A percentile compares a stretch with the other conserved stretches of the same genome.
Evolutionary conservation across 2,329 filamentous ascomycete genomes (phyloP).

Genomic region (Colletotrichum sp.): DNA sequence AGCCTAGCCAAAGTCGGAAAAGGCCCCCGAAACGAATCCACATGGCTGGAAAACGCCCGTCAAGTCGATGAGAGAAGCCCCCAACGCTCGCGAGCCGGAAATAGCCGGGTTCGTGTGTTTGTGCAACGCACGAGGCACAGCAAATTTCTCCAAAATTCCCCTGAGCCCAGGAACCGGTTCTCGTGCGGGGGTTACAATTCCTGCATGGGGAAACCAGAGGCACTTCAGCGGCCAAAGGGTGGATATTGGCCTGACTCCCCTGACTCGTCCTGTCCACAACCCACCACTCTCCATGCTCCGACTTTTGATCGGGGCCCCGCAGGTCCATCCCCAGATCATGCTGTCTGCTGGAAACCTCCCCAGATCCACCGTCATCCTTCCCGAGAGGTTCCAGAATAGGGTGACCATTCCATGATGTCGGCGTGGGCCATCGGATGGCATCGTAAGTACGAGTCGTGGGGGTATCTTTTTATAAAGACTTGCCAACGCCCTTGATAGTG

Average conservation of each 20-base stretch:
- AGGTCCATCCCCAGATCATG: constrained; percentile 8
- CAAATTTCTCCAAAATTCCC: background rate
- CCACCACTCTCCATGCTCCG: background rate
- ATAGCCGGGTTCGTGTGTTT: background rate
- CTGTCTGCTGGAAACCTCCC: background rate
- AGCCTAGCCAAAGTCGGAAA: background rate
- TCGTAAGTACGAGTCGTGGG: constrained; percentile 1
- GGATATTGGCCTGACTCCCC: background rate
- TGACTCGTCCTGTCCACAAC: background rate
- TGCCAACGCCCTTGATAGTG: background rate
- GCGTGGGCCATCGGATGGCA: background rate
- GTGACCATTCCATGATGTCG: background rate
- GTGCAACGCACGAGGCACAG: background rate
- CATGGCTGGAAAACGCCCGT: background rate
- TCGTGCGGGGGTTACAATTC: background rate
- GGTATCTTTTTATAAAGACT: constrained; percentile 5
- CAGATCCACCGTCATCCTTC: background rate
- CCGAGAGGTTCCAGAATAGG: constrained; percentile 1
- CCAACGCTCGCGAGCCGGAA: background rate
- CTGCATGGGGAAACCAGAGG: constrained; percentile 5
- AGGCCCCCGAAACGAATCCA: background rate
- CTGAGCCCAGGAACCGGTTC: background rate
- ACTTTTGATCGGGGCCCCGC: background rate
- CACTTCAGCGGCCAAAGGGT: background rate
- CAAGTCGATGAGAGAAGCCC: background rate